Base-by-base conservation (phyloP, 345 rosid genomes). In the Ceriops tagal region DNA sequence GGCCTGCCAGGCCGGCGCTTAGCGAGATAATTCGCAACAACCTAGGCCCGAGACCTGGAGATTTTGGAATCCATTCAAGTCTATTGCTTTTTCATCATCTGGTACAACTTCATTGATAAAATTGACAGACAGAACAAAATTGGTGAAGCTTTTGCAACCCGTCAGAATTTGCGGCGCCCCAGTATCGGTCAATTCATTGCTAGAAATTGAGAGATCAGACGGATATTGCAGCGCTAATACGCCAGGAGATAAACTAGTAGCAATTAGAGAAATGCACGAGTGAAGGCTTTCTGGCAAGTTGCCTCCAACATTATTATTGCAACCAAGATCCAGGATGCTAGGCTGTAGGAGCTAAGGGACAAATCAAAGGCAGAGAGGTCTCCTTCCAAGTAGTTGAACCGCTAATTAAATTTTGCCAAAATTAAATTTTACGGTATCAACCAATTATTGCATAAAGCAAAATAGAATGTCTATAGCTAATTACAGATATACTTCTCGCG, bases 251-350 rank as follows among this genome's bases (percentile, higher is more conserved):
- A 68, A 84, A 84, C 98, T 87, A 70, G 89, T 76, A 8, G 96
- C 98, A 58, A 83, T 80, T 30, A 93, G 77, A n/a, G 80, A 78
- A 61, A 74, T 87, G 84, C 97, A 91, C n/a, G 87, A 79, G 79
- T 84, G 89, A 61, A 93, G 85, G 71, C 73, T 91, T 6, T 55
- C 27, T 34, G 96, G 97, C 72, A 91, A 79, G 30, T 64, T 81
- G 58, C 98, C 98, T 15, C 82, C 79, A 75, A 93, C 91, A 65
- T 78, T 79, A 71, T 93, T 93, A n/a, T n/a, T n/a, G 85, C 88
- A 86, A 20, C 96, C 95, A n/a, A 93, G 97, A 77, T 91, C 98
- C 26, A 93, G 89, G 62, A 82, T 84, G 73, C 75, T 82, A 61
- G 91, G 95, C 70, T 73, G 72, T 57, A 5, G 69, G 58, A 91